Evolutionary conservation across 495 filamentous ascomycete species (phyloP).

Genomic region (Delitschia confertaspora): DNA sequence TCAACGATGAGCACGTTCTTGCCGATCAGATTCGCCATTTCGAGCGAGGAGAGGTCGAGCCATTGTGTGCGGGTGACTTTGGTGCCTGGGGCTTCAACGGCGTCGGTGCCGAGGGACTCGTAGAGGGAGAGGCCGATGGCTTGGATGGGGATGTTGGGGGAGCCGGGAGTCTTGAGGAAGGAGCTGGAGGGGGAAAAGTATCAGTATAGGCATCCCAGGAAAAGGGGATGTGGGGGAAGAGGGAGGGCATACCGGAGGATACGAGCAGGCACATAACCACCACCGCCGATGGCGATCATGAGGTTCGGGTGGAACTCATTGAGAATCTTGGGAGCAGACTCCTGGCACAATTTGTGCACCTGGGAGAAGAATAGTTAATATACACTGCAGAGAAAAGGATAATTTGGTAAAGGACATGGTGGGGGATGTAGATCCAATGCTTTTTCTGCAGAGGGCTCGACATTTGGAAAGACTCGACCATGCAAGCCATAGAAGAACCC

Average conservation of each 20-base stretch:
- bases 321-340: conserved; percentile 70
- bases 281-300: conserved; percentile 97
- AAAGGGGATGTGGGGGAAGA: neutral
- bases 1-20: conserved; percentile 98
- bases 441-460: neutral
- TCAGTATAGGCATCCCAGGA: neutral
- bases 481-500: neutral
- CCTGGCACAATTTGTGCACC: conserved; percentile 96
- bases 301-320: conserved; percentile 79
- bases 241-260: conserved; percentile 64
- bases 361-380: conserved; percentile 32
- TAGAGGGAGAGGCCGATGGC: conserved; percentile 97
- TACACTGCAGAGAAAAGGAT: conserved; percentile 4
- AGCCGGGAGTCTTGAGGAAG: conserved; percentile 84
- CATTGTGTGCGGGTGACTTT: conserved; percentile 98
- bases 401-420: conserved; percentile 2
- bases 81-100: conserved; percentile 68
- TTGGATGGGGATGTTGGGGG: conserved; percentile 96
- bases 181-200: conserved; percentile 42
- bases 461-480: neutral
- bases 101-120: conserved; percentile 55
- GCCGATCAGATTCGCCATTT: conserved; percentile 87
- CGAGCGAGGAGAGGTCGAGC: conserved; percentile 81
- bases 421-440: neutral
- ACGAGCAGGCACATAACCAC: conserved; percentile 92